A percentile compares a stretch with the other conserved stretches of the same genome.
These are phyloP conservation scores for Fusarium buharicum DNA, from an alignment of 2,329 filamentous ascomycete genomes.

Conservation along the genomic window DNA sequence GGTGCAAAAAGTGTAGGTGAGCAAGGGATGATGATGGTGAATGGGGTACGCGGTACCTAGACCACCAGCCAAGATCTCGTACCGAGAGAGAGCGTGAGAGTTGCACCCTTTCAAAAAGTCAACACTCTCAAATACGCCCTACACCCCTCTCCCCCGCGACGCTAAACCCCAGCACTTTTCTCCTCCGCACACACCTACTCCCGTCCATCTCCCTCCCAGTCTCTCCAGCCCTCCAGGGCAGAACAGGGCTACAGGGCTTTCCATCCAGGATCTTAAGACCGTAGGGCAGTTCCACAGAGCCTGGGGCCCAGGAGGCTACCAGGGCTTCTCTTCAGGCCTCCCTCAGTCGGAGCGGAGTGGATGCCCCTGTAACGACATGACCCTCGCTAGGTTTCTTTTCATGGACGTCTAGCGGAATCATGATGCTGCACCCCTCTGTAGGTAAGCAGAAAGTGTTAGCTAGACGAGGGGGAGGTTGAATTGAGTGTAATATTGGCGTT, in stretches of 20 bases:
- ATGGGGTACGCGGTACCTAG: conserved; percentile 13
- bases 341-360: conserved; percentile 22
- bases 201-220: neutral
- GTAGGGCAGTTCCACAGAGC: conserved; percentile 29
- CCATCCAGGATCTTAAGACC: conserved; percentile 9
- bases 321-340: conserved; percentile 8
- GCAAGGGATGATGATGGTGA: neutral
- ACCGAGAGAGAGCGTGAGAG: conserved; percentile 1
- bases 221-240: conserved; percentile 34
- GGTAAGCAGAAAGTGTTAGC: conserved; percentile 25
- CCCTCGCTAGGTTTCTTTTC: neutral
- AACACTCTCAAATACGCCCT: conserved; percentile 10
- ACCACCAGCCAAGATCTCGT: conserved; percentile 16
- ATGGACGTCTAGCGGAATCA: conserved; percentile 17
- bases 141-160: conserved; percentile 32
- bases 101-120: conserved; percentile 2
- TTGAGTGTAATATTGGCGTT: conserved; percentile 25
- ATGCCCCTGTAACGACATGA: conserved; percentile 11
- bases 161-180: conserved; percentile 5
- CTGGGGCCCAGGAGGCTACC: neutral
- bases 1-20: conserved; percentile 6
- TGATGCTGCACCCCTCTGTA: conserved; percentile 14
- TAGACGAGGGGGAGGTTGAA: conserved; percentile 4
- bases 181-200: conserved; percentile 5
- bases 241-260: conserved; percentile 22